These are phyloP conservation scores for Lodderomyces pseudojiufengensis DNA, from an alignment of 1,139 yeast genomes.

Conservation along the genomic window DNA sequence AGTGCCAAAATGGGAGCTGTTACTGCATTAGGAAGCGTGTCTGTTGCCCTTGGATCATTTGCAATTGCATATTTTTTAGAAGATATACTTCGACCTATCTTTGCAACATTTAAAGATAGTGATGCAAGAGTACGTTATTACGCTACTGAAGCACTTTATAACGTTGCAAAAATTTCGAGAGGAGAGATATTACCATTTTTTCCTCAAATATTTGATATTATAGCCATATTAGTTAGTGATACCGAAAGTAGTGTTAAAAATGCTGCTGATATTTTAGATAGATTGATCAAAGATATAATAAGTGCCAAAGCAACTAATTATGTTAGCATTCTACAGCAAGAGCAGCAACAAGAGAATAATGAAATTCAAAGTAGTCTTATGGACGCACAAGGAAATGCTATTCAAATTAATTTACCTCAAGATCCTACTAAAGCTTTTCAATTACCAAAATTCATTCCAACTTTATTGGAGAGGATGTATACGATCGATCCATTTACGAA, in stretches of 20 bases:
- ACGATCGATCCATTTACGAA: conserved; percentile 91
- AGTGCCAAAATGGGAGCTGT: conserved; percentile 51
- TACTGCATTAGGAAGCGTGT: conserved; percentile 48
- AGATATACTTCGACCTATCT: conserved; percentile 85
- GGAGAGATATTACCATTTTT: conserved; percentile 90
- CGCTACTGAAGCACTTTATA: conserved; percentile 94
- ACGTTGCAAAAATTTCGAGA: conserved; percentile 93
- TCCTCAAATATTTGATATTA: conserved; percentile 90
- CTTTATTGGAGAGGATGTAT: conserved; percentile 84
- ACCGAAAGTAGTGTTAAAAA: conserved; percentile 88
- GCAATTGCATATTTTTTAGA: conserved; percentile 65
- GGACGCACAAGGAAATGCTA: conserved; percentile 49
- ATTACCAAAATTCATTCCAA: conserved; percentile 82
- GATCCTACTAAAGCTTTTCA: conserved; percentile 77
- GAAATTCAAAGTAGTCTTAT: conserved; percentile 38
- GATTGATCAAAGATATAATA: conserved; percentile 90
- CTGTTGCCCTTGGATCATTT: conserved; percentile 47
- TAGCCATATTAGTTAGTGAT: conserved; percentile 88
- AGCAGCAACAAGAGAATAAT: conserved; percentile 28
- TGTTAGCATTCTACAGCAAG: conserved; percentile 70
- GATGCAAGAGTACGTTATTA: conserved; percentile 95
- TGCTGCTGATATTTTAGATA: conserved; percentile 91
- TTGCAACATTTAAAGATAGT: conserved; percentile 95
- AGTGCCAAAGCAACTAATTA: conserved; percentile 92
- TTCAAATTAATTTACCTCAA: conserved; percentile 59